Evolutionary conservation across 163 green algal species (phyloP), one percentile per base, ranked within the genome.

Genomic region (Chlamydomonas reinhardtii): DNA sequence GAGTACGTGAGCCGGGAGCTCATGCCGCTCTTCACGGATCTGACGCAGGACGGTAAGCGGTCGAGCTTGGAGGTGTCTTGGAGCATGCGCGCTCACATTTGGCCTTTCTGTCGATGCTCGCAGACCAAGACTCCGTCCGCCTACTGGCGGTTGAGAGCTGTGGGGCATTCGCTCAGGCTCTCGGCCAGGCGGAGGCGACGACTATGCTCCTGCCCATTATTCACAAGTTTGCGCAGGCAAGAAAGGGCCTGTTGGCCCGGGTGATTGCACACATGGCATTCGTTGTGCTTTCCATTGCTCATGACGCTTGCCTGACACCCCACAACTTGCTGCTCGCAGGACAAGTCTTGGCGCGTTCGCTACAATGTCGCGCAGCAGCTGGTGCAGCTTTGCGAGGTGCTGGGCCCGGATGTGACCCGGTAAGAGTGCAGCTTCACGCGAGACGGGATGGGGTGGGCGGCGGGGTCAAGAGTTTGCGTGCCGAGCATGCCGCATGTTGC

Each of bases 271-370:
- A 56, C 48, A 56, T 56, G 48, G 48, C 12, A 56, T 1, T 17
- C 19, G 19, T 56, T 2, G 1, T 17, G 11, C 11, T 19, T 56
- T 56, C 6, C 1, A 19, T 12, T 1, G 48, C 48, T 56, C 48
- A 56, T 56, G 17, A 56, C 48, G 6, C 48, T 9, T 56, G 12
- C 1, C 48, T 56, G 48, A 56, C 48, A 56, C 48, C 39, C 39
- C 39, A 11, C 11, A 9, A 14, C 73, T 34, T 73, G 52, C 9
- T 24, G 0, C 52, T 5, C 43, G 83, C 90, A 97, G 94, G 98
- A 99, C 93, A 99, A 99, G 90, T 99, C 95, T 16, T 99, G 98
- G 98, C 95, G 98, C 29, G 98, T 99, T 68, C 93, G 98, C 2
- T 99, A 99, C 90, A 98, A 99, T 78, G 97, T 98, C 11, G 97